These are phyloP conservation scores for Coemansia sp. DNA, from an alignment of 192 early-diverging fungal species.

Conservation along the genomic window DNA sequence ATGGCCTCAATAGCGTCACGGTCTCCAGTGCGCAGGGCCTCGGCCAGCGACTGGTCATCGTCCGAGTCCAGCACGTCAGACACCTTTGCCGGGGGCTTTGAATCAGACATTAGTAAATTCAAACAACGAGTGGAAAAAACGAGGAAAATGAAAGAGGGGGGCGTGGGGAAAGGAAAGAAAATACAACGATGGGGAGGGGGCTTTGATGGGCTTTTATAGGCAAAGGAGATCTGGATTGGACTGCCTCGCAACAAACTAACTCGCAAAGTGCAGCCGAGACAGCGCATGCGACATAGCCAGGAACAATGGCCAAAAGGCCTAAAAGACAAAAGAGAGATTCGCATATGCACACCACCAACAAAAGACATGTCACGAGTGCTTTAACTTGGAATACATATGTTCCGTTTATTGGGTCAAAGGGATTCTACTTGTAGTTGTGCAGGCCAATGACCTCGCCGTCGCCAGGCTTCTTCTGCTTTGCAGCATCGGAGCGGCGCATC, in stretches of 20 bases:
- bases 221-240: not conserved
- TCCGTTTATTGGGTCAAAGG: not conserved
- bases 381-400: not conserved
- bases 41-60: conserved; percentile 39
- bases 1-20: conserved; percentile 52
- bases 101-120: conserved; percentile 12
- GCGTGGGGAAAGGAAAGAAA: no score
- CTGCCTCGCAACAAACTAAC: not conserved
- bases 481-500: conserved; percentile 41
- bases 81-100: conserved; percentile 7
- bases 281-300: not conserved
- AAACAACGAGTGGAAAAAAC: conserved; percentile 4
- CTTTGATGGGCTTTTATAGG: not conserved
- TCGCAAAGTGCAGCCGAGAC: not conserved
- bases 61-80: conserved; percentile 13
- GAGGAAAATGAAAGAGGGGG: not conserved
- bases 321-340: conserved; percentile 5
- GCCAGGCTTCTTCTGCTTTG: conserved; percentile 39
- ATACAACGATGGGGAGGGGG: not conserved
- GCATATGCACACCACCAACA: conserved; percentile 7
- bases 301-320: conserved; percentile 2
- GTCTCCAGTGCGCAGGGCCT: conserved; percentile 49
- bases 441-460: conserved; percentile 54
- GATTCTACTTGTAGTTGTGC: conserved; percentile 49
- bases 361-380: not conserved